Percentiles rank a stretch among this genome's conserved stretches.
Evolutionary conservation across 345 rosid genomes (phyloP).

Genomic region (Eutrema japonicum): DNA sequence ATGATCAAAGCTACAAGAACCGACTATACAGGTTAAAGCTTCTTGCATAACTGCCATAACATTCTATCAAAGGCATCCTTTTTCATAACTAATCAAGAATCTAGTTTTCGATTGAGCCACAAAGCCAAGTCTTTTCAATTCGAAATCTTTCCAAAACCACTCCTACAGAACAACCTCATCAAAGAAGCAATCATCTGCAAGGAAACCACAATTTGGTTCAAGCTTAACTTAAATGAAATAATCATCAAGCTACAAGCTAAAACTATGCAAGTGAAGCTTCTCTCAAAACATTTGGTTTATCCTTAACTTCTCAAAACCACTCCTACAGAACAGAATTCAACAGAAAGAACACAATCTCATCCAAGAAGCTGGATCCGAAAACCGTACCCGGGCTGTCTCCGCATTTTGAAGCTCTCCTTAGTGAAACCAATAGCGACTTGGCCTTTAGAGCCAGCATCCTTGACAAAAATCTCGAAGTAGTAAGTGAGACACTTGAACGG

Average conservation of each 20-base stretch:
- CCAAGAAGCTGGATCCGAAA: slow-evolving; percentile 12
- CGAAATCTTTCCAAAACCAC: neutral
- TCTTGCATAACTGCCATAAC: neutral
- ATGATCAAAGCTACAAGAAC: neutral
- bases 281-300: neutral
- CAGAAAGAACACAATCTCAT: neutral
- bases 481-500: slow-evolving; percentile 73
- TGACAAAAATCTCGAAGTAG: slow-evolving; percentile 91
- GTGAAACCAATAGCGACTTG: slow-evolving; percentile 90
- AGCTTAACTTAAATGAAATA: neutral
- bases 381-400: slow-evolving; percentile 85
- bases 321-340: neutral
- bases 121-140: neutral
- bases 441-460: slow-evolving; percentile 75
- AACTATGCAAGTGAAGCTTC: neutral
- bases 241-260: neutral
- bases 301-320: neutral
- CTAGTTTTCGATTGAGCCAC: neutral
- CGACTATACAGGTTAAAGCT: neutral
- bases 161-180: neutral
- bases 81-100: slow-evolving; percentile 10
- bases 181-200: neutral
- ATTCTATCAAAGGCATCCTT: neutral
- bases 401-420: slow-evolving; percentile 72
- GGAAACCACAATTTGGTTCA: too few species aligned